Evolutionary conservation across 169 alveolate genomes (phyloP).

Genomic region (Eimeria sp.): DNA sequence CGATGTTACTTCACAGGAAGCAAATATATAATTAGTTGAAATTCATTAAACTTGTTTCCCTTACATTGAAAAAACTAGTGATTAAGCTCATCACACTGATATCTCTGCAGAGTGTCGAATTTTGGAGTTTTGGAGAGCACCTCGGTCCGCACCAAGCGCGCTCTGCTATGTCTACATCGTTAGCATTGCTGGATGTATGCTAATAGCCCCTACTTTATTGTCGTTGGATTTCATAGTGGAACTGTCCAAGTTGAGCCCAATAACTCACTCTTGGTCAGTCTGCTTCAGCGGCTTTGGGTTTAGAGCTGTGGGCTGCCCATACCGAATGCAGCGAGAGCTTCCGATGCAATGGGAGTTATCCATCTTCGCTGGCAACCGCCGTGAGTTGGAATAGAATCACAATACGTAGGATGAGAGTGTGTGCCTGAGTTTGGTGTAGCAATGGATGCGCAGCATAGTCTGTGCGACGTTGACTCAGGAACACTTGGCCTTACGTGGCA

Average conservation of each 20-base stretch:
- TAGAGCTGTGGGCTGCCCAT: background rate
- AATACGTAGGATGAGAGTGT: too few relatives aligned
- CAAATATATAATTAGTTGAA: background rate
- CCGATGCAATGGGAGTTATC: too few relatives aligned
- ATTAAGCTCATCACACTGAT: background rate
- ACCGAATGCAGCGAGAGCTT: too few relatives aligned
- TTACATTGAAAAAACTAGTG: background rate
- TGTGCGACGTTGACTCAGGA: too few relatives aligned
- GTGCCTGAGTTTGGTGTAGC: too few relatives aligned
- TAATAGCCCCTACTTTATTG: background rate
- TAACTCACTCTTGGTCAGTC: background rate
- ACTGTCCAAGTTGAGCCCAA: background rate
- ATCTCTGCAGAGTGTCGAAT: background rate
- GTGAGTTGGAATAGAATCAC: background rate
- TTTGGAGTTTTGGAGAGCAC: background rate
- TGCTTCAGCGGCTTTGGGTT: background rate
- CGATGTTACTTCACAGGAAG: background rate
- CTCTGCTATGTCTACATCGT: background rate
- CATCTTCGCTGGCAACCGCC: background rate
- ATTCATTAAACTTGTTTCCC: background rate
- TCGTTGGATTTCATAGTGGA: background rate
- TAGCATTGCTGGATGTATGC: background rate
- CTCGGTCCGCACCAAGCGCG: background rate
- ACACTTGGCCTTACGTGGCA: too few relatives aligned
- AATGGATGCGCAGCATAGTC: too few relatives aligned